Evolutionary conservation across 2,329 filamentous ascomycete species (phyloP).

Genomic region (Hymenoscyphus fructigenus): DNA sequence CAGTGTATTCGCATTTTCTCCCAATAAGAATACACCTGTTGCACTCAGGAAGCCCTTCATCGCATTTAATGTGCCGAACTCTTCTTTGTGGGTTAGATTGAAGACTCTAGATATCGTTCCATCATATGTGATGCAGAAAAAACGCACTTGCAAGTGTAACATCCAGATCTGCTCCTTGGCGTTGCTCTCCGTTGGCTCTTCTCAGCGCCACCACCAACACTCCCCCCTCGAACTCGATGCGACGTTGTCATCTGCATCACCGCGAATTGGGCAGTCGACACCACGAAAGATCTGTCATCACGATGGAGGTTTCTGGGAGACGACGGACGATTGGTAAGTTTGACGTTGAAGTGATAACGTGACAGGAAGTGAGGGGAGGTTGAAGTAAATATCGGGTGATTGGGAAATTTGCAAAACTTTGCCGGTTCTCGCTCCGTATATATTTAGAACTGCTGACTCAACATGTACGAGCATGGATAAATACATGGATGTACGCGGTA

Average conservation of each 20-base stretch:
- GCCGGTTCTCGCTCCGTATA: neutral
- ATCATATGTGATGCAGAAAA: neutral
- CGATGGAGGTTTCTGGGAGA: neutral
- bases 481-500: neutral
- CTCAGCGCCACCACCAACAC: neutral
- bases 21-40: neutral
- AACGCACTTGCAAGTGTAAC: constrained; percentile 5
- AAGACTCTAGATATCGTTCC: neutral
- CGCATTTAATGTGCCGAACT: neutral
- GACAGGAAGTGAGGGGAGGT: neutral
- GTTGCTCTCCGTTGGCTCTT: neutral
- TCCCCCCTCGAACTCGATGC: neutral
- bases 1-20: neutral
- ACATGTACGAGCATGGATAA: neutral
- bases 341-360: neutral
- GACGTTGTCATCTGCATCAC: neutral
- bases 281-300: neutral
- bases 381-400: neutral
- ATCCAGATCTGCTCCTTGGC: constrained; percentile 4
- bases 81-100: neutral
- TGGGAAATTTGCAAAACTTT: neutral
- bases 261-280: neutral
- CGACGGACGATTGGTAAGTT: neutral
- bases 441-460: neutral
- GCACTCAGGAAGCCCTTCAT: neutral